These are phyloP conservation scores for Penicillium daleae DNA, from an alignment of 495 filamentous ascomycete genomes.

Conservation along the genomic window DNA sequence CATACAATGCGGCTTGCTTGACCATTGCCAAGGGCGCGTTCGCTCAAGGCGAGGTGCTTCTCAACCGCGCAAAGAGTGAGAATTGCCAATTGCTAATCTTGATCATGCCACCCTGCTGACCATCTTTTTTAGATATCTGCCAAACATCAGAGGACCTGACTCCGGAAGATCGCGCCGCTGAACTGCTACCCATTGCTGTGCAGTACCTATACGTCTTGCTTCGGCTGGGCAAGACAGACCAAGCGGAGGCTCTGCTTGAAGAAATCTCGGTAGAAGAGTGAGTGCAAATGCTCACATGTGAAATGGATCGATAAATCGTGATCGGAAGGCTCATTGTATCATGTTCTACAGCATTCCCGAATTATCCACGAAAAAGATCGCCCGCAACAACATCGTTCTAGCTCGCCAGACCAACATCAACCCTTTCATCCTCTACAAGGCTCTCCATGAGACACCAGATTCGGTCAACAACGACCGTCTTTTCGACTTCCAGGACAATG, in stretches of 20 bases:
- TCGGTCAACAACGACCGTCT: slow-evolving; percentile 67
- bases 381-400: slow-evolving; percentile 75
- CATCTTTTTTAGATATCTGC: slow-evolving; percentile 67
- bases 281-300: slow-evolving; percentile 22
- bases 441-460: slow-evolving; percentile 61
- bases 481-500: slow-evolving; percentile 75
- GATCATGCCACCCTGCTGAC: slow-evolving; percentile 11
- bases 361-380: slow-evolving; percentile 73
- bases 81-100: not conserved
- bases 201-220: slow-evolving; percentile 84
- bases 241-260: slow-evolving; percentile 69
- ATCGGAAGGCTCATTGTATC: slow-evolving; percentile 20
- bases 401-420: slow-evolving; percentile 63
- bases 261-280: slow-evolving; percentile 67
- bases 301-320: slow-evolving; percentile 6
- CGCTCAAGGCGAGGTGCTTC: slow-evolving; percentile 70
- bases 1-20: slow-evolving; percentile 89
- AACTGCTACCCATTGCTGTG: slow-evolving; percentile 82
- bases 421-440: slow-evolving; percentile 75
- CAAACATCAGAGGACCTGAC: slow-evolving; percentile 79
- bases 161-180: slow-evolving; percentile 80
- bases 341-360: slow-evolving; percentile 67
- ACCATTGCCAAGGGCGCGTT: slow-evolving; percentile 82
- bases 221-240: slow-evolving; percentile 69
- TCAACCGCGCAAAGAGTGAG: slow-evolving; percentile 77